These are phyloP conservation scores for Talaromyces verruculosus DNA, from an alignment of 2,329 filamentous ascomycete genomes.

Conservation along the genomic window DNA sequence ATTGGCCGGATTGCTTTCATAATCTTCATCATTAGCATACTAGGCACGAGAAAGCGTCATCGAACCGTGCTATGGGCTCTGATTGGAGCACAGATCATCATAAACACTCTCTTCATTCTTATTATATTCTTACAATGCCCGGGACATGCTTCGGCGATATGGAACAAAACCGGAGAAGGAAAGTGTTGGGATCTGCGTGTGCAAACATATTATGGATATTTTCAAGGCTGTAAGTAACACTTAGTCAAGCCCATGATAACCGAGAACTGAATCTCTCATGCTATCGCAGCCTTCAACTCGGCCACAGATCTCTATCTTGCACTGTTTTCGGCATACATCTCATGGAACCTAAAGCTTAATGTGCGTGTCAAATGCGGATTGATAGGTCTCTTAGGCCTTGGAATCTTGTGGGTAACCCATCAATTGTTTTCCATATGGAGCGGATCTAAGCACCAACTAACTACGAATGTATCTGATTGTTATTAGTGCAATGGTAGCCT, in stretches of 20 bases:
- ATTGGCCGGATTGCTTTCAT: conserved; percentile 30
- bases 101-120: conserved; percentile 28
- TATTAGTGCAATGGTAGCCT: conserved; percentile 30
- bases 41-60: conserved; percentile 25
- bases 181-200: conserved; percentile 28
- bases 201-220: conserved; percentile 32
- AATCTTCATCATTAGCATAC: conserved; percentile 26
- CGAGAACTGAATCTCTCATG: not conserved
- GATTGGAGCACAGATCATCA: conserved; percentile 26
- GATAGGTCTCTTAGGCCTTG: conserved; percentile 32
- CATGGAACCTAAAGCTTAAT: conserved; percentile 37
- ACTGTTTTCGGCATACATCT: conserved; percentile 31
- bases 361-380: conserved; percentile 33
- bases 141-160: conserved; percentile 26
- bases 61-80: conserved; percentile 26
- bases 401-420: conserved; percentile 24
- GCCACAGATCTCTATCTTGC: conserved; percentile 35
- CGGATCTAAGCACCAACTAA: not conserved
- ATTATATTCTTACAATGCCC: conserved; percentile 32
- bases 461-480: not conserved
- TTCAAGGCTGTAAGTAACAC: conserved; percentile 28
- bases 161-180: conserved; percentile 22
- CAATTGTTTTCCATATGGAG: not conserved
- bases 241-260: not conserved
- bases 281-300: conserved; percentile 24